These are phyloP conservation scores for Suillus discolor DNA, from an alignment of 768 basidiomycete species.

Conservation along the genomic window DNA sequence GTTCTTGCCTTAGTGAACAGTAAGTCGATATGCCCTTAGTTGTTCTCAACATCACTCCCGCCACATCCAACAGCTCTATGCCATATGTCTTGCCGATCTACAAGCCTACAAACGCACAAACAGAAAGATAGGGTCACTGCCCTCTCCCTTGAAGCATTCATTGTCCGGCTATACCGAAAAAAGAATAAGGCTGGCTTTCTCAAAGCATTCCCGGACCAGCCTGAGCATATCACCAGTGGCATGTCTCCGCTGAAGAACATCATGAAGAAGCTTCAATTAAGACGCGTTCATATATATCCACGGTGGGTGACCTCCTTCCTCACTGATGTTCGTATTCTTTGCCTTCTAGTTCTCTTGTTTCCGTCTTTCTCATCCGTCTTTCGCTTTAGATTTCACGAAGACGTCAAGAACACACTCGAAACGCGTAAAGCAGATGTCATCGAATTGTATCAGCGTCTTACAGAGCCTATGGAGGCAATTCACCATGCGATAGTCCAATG, in stretches of 20 bases:
- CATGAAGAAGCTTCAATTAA: constrained; percentile 89
- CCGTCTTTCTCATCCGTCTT: neutral
- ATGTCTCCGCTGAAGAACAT: constrained; percentile 90
- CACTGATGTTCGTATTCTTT: neutral
- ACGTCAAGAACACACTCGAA: constrained; percentile 80
- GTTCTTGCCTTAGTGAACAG: too few species aligned
- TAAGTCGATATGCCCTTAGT: too few species aligned
- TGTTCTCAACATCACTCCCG: too few species aligned
- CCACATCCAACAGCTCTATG: too few species aligned
- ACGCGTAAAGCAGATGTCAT: constrained; percentile 88
- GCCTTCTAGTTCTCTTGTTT: neutral
- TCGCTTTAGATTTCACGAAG: constrained; percentile 78
- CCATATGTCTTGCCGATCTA: too few species aligned
- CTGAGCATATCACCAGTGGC: constrained; percentile 92
- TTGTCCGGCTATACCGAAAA: constrained; percentile 87
- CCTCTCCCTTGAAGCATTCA: constrained; percentile 87
- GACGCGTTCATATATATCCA: constrained; percentile 90
- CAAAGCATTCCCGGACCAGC: constrained; percentile 97
- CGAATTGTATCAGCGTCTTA: constrained; percentile 85
- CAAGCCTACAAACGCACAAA: too few species aligned
- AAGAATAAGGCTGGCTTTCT: constrained; percentile 89
- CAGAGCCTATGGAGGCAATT: constrained; percentile 87
- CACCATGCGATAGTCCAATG: constrained; percentile 92
- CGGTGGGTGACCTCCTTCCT: constrained; percentile 50
- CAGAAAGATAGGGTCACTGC: constrained; percentile 88